Evolutionary conservation across 345 rosid species (phyloP).

Genomic region (Brassica carinata): DNA sequence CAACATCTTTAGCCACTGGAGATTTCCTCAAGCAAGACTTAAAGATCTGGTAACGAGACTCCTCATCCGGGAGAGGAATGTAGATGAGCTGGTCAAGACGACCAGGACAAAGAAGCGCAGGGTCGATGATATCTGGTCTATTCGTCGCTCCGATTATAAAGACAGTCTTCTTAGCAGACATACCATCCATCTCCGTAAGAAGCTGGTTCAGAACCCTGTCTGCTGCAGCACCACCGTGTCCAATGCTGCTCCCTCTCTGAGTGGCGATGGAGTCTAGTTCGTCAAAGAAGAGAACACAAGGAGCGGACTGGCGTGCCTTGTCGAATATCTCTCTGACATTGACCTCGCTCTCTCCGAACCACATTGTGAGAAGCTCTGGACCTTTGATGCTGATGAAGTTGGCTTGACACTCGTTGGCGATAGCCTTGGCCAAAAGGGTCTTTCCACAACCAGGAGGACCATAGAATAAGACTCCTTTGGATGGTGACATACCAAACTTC

Average conservation of each 20-base stretch:
- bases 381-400: conserved; percentile 77
- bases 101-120: conserved; percentile 61
- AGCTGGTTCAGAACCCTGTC: conserved; percentile 42
- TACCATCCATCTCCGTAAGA: conserved; percentile 59
- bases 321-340: conserved; percentile 76
- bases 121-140: conserved; percentile 64
- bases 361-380: conserved; percentile 75
- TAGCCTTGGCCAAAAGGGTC: conserved; percentile 69
- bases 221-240: conserved; percentile 74
- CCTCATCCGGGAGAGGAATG: conserved; percentile 77
- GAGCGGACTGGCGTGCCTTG: conserved; percentile 71
- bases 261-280: conserved; percentile 82
- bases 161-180: conserved; percentile 69
- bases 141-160: conserved; percentile 71
- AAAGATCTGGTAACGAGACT: conserved; percentile 60
- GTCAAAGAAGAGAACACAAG: conserved; percentile 78
- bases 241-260: conserved; percentile 70
- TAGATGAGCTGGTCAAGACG: conserved; percentile 70
- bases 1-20: conserved; percentile 59
- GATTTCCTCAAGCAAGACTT: conserved; percentile 60
- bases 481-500: conserved; percentile 81
- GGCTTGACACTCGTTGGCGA: conserved; percentile 73
- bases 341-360: conserved; percentile 84
- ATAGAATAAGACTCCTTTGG: conserved; percentile 72
- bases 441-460: conserved; percentile 79